Evolutionary conservation across 2,329 filamentous ascomycete species (phyloP), one percentile per base, ranked within the genome.

Genomic region (Trichoderma koningii): DNA sequence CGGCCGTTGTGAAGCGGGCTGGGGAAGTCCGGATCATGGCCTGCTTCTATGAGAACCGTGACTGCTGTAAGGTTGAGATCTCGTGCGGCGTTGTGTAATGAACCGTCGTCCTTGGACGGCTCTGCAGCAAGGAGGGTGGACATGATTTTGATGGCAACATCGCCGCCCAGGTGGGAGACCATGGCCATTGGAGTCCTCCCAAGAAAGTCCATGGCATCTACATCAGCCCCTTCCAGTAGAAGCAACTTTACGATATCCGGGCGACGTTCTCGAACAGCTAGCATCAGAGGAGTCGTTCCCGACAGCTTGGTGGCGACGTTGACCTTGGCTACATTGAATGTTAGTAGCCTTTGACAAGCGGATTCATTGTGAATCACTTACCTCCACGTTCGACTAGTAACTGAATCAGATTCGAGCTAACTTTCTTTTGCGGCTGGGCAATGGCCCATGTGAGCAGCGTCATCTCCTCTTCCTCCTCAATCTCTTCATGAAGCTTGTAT

Each of bases 21-120:
- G 0, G 87, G 87, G 63, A 88, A 89, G 70, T 89, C 87, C 0
- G 85, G 80, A 17, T 88, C 84, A 66, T 90, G 87, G 1, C 83
- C 84, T 67, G 83, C 77, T 52, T 87, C 78, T 5, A 89, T 75
- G 1, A 91, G 77, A 1, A 86, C 77, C 56, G 80, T 79, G 67
- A 88, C 83, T 1, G 82, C 83, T 14, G 82, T 75, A 0, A 87
- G 68, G 68, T 89, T 85, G 21, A 90, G 78, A 53, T 84, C 81
- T 14, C 85, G 79, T 0, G 87, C 83, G 3, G 87, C 85, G 66
- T 89, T 87, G 70, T 90, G 88, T 3, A 91, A 77, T 1, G 86
- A 89, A 0, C 87, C 87, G 66, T 91, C 88, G 65, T 90, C 86
- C 48, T 78, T 80, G 1, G 83, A 81, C 1, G 85, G 83, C 21